Percentiles rank a stretch among this genome's conserved stretches.
phyloP scores from a whole-genome alignment of 148 eudicot species.

The Limonium bicolor region DNA sequence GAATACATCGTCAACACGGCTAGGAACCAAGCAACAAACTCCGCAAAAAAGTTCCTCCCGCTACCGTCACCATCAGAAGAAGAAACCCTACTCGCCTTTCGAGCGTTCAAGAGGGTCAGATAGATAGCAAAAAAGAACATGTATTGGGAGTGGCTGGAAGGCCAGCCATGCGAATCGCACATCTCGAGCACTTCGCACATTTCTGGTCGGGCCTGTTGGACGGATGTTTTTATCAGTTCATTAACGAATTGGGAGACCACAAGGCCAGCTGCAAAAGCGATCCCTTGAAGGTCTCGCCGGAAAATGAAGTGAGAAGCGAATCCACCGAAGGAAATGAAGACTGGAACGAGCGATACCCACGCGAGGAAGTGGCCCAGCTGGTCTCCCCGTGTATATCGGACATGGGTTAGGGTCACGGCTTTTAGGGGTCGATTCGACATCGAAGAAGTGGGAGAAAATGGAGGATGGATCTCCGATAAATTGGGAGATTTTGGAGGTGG shows the following conservation, averaged over 20 bases:
- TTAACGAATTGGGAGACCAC: conserved; percentile 61
- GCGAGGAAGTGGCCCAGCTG: conserved; percentile 62
- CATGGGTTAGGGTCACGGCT: conserved; percentile 82
- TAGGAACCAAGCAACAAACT: conserved; percentile 36
- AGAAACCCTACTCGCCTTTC: conserved; percentile 19
- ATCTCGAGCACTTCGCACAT: conserved; percentile 63
- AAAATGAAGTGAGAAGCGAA: conserved; percentile 67
- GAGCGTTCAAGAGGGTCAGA: conserved; percentile 35
- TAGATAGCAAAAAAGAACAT: conserved; percentile 84
- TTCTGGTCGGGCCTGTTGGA: conserved; percentile 66
- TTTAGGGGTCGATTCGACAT: conserved; percentile 29
- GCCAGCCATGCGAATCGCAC: conserved; percentile 96
- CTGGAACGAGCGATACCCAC: conserved; percentile 75
- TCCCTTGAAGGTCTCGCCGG: conserved; percentile 70
- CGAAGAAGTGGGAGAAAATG: background rate
- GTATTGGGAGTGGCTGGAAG: conserved; percentile 79
- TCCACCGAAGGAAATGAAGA: conserved; percentile 75
- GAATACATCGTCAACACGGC: background rate
- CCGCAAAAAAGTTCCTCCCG: conserved; percentile 22
- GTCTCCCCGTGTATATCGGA: conserved; percentile 70
- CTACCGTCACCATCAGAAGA: too few species aligned
- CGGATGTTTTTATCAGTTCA: conserved; percentile 47
- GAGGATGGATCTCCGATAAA: too few species aligned
- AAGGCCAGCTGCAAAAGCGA: conserved; percentile 63
- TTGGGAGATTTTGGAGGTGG: too few species aligned